Conservation (phyloP, 345 rosid genomes). For the Linum usitatissimum region DNA sequence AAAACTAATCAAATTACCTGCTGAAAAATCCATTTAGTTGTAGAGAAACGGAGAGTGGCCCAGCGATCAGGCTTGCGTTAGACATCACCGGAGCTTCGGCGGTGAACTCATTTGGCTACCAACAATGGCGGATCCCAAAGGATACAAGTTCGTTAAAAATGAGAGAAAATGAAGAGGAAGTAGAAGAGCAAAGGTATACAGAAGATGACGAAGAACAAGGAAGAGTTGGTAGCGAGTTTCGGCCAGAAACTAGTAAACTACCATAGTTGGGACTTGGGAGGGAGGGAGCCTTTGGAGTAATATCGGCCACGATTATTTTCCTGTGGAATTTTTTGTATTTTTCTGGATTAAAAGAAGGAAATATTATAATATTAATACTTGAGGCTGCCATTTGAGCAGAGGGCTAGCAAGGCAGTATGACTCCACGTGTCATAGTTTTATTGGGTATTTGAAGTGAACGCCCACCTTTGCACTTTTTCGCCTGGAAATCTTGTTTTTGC, state of each 20-base stretch:
- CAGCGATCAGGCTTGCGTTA: constrained; percentile 18
- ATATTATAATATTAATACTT: too few species aligned
- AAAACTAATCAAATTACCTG: constrained; percentile 24
- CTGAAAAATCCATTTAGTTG: constrained; percentile 22
- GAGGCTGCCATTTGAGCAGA: too few species aligned
- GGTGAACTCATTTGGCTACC: constrained; percentile 20
- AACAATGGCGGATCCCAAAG: constrained; percentile 24
- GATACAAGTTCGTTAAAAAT: neutral
- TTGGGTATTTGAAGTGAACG: too few species aligned
- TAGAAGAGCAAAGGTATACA: neutral
- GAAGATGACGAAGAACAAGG: neutral
- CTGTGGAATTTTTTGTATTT: neutral
- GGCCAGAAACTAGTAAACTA: constrained; percentile 26
- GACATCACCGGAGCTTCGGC: constrained; percentile 21
- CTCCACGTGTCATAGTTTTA: too few species aligned
- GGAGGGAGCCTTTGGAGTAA: constrained; percentile 22
- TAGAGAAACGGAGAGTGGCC: constrained; percentile 5
- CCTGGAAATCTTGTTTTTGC: too few species aligned
- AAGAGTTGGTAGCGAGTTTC: constrained; percentile 9
- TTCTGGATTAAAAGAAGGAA: constrained; percentile 3
- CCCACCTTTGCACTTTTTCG: too few species aligned
- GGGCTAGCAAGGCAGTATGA: too few species aligned
- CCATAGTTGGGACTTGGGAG: too few species aligned
- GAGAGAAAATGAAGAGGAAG: neutral
- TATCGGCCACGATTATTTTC: constrained; percentile 55